phyloP scores from a whole-genome alignment of 78 protist genomes.

The Ministeria vibrans region DNA sequence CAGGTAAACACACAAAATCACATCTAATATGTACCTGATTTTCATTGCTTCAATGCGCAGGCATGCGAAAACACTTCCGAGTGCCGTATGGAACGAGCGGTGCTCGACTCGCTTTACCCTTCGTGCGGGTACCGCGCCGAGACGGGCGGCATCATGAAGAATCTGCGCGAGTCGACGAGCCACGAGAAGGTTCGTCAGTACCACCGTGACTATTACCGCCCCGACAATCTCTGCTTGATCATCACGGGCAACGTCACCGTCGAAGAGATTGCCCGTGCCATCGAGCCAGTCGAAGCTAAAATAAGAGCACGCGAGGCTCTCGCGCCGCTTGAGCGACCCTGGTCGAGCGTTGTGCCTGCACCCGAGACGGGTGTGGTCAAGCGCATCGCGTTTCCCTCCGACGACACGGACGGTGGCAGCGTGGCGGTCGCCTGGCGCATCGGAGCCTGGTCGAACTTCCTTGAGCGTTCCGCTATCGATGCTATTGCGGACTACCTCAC shows the following conservation, averaged over 20 bases:
- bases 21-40: no score
- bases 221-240: conserved; percentile 48
- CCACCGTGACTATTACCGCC: conserved; percentile 46
- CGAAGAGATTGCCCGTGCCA: conserved; percentile 9
- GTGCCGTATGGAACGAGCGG: background rate
- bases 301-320: background rate
- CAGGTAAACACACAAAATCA: no score
- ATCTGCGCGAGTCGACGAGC: conserved; percentile 25
- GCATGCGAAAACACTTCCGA: conserved; percentile 28
- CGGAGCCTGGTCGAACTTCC: background rate
- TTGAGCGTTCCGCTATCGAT: background rate
- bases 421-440: conserved; percentile 22
- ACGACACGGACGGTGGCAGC: background rate
- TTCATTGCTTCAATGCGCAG: no score
- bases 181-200: conserved; percentile 2
- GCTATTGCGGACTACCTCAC: conserved; percentile 32
- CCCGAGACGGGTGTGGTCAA: background rate
- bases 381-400: background rate
- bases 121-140: conserved; percentile 37
- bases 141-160: conserved; percentile 51
- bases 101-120: conserved; percentile 12
- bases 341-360: background rate
- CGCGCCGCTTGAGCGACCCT: background rate
- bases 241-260: conserved; percentile 26
- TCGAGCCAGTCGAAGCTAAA: background rate